Conservation (phyloP, 2,329 filamentous ascomycete genomes). For the Dothideomycetes sp. region DNA sequence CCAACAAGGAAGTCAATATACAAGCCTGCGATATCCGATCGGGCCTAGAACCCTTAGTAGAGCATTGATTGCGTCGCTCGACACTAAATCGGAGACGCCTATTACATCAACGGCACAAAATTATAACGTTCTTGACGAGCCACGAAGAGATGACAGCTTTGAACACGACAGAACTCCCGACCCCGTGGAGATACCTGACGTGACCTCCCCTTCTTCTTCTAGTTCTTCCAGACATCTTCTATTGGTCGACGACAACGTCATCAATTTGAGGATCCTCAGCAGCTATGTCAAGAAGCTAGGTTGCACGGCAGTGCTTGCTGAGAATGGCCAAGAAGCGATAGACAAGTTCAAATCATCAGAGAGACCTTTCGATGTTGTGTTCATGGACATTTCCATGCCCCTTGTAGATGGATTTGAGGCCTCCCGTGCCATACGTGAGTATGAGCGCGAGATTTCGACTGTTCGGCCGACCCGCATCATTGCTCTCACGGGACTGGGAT, state of each 20-base stretch:
- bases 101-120: too few species aligned
- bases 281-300: slow-evolving; percentile 5
- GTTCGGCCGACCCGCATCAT: slow-evolving; percentile 11
- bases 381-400: slow-evolving; percentile 11
- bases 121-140: too few species aligned
- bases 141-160: neutral
- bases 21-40: neutral
- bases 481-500: slow-evolving; percentile 15
- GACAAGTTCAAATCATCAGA: neutral
- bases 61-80: neutral
- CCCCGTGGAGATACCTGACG: too few species aligned
- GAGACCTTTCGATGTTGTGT: slow-evolving; percentile 5
- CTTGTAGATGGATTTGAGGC: slow-evolving; percentile 19
- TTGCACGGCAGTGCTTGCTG: neutral
- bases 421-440: slow-evolving; percentile 18
- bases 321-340: slow-evolving; percentile 1
- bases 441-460: slow-evolving; percentile 12
- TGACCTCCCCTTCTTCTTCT: too few species aligned
- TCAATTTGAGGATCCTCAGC: slow-evolving; percentile 1
- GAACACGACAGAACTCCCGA: neutral
- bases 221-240: slow-evolving; percentile 1
- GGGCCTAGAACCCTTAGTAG: neutral
- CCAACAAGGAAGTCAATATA: neutral
- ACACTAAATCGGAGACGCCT: too few species aligned
- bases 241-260: slow-evolving; percentile 7